Evolutionary conservation across 495 filamentous ascomycete species (phyloP).

Genomic region (Aspergillus cristatus): DNA sequence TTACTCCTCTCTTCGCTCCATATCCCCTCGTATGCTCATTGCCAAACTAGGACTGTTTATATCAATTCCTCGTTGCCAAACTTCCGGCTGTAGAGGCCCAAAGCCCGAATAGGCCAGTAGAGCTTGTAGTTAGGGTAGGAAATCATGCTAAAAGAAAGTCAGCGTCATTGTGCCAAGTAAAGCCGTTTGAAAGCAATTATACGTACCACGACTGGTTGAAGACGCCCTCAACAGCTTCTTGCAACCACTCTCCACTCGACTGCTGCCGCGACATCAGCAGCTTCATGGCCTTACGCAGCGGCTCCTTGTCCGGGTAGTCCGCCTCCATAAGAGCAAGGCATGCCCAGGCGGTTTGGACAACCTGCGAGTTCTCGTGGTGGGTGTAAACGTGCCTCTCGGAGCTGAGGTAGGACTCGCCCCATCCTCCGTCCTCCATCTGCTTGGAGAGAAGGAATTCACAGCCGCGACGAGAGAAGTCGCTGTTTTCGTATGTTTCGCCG

Average conservation of each 20-base stretch:
- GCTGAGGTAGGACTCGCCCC: constrained; percentile 90
- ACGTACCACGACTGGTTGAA: constrained; percentile 94
- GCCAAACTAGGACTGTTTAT: constrained; percentile 3
- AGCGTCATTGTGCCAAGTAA: constrained; percentile 36
- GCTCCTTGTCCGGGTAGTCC: constrained; percentile 64
- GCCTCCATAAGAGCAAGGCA: constrained; percentile 78
- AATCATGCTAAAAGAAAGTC: constrained; percentile 77
- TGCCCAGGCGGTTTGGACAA: constrained; percentile 91
- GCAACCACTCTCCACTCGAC: constrained; percentile 84
- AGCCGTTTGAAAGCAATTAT: constrained; percentile 57
- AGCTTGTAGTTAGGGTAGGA: constrained; percentile 99
- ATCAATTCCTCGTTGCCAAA: constrained; percentile 57
- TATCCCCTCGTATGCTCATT: no score
- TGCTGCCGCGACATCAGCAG: constrained; percentile 81
- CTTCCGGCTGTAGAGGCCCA: constrained; percentile 74
- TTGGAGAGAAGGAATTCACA: constrained; percentile 79
- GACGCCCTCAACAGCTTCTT: constrained; percentile 93
- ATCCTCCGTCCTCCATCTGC: constrained; percentile 83
- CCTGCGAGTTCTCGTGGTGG: constrained; percentile 60
- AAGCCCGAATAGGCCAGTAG: constrained; percentile 85
- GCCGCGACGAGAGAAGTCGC: constrained; percentile 55
- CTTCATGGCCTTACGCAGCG: constrained; percentile 64
- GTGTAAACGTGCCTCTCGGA: constrained; percentile 52
- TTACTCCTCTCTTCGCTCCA: no score
- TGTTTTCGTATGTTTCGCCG: constrained; percentile 73